Conservation (phyloP, 805 yeast genomes). For the Saccharomycopsis javanensis region DNA sequence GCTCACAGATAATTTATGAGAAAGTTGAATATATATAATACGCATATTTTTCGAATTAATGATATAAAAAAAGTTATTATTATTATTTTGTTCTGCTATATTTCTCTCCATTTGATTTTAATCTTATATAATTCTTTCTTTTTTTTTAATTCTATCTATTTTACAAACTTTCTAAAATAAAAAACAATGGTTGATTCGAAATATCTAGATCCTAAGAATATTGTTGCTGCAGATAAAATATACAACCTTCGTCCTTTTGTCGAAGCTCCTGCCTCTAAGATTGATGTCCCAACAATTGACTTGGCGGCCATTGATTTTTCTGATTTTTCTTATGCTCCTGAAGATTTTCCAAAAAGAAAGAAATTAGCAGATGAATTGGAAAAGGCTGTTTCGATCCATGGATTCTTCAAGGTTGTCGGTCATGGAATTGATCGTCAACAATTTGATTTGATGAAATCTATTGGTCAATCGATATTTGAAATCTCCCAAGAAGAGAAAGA, state of each 20-base stretch:
- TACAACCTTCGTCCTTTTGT: conserved; percentile 23
- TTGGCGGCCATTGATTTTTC: conserved; percentile 28
- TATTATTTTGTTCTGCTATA: too few species aligned
- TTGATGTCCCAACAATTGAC: conserved; percentile 4
- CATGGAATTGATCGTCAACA: conserved; percentile 22
- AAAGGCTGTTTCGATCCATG: conserved; percentile 31
- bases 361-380: conserved; percentile 32
- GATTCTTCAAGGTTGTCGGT: conserved; percentile 28
- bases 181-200: neutral
- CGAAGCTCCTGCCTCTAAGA: conserved; percentile 22
- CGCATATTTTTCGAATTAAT: too few species aligned
- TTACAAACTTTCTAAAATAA: too few species aligned
- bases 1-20: too few species aligned
- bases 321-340: conserved; percentile 30
- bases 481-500: conserved; percentile 25
- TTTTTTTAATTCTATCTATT: too few species aligned
- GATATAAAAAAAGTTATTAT: too few species aligned
- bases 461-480: conserved; percentile 25
- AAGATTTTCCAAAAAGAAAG: conserved; percentile 25
- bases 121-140: neutral
- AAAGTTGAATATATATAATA: too few species aligned
- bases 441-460: conserved; percentile 24
- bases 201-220: neutral
- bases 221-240: neutral
- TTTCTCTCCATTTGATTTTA: neutral